Evolutionary conservation across 148 eudicot genomes (phyloP).

Genomic region (Cornus florida): DNA sequence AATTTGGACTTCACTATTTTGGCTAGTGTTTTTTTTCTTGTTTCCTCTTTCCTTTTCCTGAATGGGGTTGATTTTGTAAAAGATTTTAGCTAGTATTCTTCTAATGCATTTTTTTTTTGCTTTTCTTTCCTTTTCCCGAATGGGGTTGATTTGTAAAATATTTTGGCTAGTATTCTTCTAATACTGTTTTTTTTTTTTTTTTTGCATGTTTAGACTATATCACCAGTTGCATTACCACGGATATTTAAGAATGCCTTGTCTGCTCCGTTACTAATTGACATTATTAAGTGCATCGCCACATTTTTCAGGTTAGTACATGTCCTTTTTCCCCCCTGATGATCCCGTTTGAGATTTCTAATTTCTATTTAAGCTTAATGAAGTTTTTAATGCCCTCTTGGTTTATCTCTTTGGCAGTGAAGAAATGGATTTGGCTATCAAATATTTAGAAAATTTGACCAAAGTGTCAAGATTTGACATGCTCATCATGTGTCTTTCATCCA

Average conservation of each 20-base stretch:
- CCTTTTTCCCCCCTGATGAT: background rate
- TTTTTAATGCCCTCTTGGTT: background rate
- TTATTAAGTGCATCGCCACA: conserved; percentile 66
- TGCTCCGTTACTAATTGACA: conserved; percentile 71
- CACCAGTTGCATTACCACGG: conserved; percentile 66
- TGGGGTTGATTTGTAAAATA: no score
- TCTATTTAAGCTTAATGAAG: background rate
- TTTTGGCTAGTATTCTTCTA: background rate
- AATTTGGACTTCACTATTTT: background rate
- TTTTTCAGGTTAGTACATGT: conserved; percentile 54
- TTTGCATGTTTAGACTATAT: conserved; percentile 58
- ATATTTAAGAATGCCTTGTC: conserved; percentile 86
- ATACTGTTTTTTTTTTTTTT: background rate
- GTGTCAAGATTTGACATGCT: conserved; percentile 82
- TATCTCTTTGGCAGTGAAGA: conserved; percentile 62
- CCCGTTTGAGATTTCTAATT: background rate
- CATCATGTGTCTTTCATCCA: conserved; percentile 79
- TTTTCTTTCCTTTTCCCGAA: no score
- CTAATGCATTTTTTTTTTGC: background rate
- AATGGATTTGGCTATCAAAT: conserved; percentile 59
- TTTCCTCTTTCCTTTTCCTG: no score
- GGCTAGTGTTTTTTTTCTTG: background rate
- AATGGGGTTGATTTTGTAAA: no score
- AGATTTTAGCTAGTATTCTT: background rate
- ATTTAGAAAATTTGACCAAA: conserved; percentile 63